Evolutionary conservation across 495 filamentous ascomycete species (phyloP).

Genomic region (Aspergillus hancockii): DNA sequence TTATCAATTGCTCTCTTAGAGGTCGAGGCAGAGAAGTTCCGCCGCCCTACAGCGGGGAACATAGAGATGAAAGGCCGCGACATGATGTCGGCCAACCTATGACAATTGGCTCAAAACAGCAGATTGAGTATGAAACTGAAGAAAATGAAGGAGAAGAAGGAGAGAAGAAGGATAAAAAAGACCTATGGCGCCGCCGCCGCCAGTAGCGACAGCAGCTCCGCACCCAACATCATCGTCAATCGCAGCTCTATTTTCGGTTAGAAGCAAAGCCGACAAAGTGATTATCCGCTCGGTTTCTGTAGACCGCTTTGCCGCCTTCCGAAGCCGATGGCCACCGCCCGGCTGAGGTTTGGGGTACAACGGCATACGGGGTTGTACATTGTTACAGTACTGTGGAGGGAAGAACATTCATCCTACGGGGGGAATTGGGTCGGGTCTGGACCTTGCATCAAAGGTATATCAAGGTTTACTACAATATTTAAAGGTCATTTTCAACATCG

Average conservation of each 20-base stretch:
- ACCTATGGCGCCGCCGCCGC: background rate
- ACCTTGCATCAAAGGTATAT: background rate
- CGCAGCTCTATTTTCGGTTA: constrained; percentile 19
- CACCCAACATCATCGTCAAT: background rate
- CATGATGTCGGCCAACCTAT: constrained; percentile 23
- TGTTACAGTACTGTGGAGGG: background rate
- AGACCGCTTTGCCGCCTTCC: constrained; percentile 20
- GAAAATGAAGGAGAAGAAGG: constrained; percentile 6
- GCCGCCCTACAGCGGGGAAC: constrained; percentile 45
- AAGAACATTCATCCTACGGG: constrained; percentile 10
- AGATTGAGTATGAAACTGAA: constrained; percentile 11
- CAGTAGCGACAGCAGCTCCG: background rate
- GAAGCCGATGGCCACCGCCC: constrained; percentile 16
- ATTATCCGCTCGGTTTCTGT: constrained; percentile 19
- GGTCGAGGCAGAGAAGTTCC: constrained; percentile 64
- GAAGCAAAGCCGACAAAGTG: constrained; percentile 24
- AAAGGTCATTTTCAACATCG: background rate
- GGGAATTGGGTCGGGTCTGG: background rate
- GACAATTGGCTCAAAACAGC: constrained; percentile 5
- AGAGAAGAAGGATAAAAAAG: constrained; percentile 8
- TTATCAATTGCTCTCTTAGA: constrained; percentile 73
- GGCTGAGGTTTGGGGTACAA: background rate
- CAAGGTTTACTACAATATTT: background rate
- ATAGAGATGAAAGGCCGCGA: constrained; percentile 34
- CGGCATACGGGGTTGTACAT: constrained; percentile 5